Percentiles rank a stretch among this genome's conserved stretches.
Evolutionary conservation across 1,284 basidiomycete species (phyloP).

Genomic region (Marasmius fiardii): DNA sequence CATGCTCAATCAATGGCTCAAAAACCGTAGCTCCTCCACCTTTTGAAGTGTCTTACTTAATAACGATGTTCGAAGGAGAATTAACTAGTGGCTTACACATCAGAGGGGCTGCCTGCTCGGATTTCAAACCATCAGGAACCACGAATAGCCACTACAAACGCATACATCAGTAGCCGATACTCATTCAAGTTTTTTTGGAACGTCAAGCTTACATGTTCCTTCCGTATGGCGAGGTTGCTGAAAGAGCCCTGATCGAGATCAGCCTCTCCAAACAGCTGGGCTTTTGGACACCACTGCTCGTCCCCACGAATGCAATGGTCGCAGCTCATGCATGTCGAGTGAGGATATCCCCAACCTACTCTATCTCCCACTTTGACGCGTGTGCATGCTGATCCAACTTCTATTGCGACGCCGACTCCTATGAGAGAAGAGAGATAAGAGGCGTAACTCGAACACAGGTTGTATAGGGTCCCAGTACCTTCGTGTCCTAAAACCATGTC

Average conservation of each 20-base stretch:
- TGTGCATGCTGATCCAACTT: slow-evolving; percentile 43
- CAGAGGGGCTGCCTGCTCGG: slow-evolving; percentile 30
- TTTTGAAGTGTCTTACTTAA: too few relatives aligned
- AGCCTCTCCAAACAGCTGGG: slow-evolving; percentile 21
- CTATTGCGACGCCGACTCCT: slow-evolving; percentile 42
- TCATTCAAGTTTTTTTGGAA: slow-evolving; percentile 31
- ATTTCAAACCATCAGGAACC: slow-evolving; percentile 28
- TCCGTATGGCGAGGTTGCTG: slow-evolving; percentile 23
- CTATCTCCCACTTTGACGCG: slow-evolving; percentile 41
- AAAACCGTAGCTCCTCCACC: slow-evolving; percentile 33
- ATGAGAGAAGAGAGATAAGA: neutral
- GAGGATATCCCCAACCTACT: slow-evolving; percentile 24
- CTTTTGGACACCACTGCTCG: slow-evolving; percentile 9
- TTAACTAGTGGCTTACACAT: slow-evolving; percentile 30
- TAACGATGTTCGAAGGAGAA: too few relatives aligned
- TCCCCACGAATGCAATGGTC: slow-evolving; percentile 26
- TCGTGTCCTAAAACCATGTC: slow-evolving; percentile 47
- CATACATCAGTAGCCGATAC: slow-evolving; percentile 22
- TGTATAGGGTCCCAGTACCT: too few relatives aligned
- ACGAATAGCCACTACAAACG: slow-evolving; percentile 25
- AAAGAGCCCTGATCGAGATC: slow-evolving; percentile 34
- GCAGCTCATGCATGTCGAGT: slow-evolving; percentile 20
- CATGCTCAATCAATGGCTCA: slow-evolving; percentile 15
- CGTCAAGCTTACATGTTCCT: slow-evolving; percentile 31
- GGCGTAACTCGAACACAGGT: neutral